phyloP scores from a whole-genome alignment of 2,329 filamentous ascomycete genomes.

The Cyclaneusma minus region DNA sequence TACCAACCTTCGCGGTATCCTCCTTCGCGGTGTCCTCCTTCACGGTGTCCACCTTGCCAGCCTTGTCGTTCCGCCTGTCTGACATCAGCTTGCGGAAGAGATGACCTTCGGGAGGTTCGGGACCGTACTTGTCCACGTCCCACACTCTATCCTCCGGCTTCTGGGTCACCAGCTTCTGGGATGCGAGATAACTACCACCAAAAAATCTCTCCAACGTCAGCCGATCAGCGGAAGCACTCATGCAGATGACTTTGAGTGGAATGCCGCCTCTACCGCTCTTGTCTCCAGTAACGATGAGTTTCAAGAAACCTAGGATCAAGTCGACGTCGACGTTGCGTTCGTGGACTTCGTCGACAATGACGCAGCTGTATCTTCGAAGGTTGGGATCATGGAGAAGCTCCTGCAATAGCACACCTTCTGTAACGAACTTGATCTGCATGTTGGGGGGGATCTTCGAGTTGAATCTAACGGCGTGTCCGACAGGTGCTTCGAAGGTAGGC shows the following conservation, averaged over 20 bases:
- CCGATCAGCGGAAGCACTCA: constrained; percentile 93
- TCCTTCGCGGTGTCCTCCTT: no score
- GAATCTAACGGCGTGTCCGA: constrained; percentile 92
- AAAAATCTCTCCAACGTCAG: constrained; percentile 69
- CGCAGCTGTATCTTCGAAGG: constrained; percentile 70
- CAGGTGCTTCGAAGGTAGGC: constrained; percentile 42
- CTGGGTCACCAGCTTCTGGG: no score
- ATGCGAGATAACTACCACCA: no score
- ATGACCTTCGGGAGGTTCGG: no score
- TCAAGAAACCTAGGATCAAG: constrained; percentile 74
- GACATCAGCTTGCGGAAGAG: no score
- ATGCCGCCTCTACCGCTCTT: constrained; percentile 52
- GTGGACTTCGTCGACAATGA: constrained; percentile 94
- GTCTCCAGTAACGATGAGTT: constrained; percentile 52
- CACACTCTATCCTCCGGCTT: constrained; percentile 14
- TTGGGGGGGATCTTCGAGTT: constrained; percentile 71
- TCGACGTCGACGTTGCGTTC: constrained; percentile 93
- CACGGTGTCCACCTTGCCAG: no score
- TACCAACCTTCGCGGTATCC: constrained; percentile 1
- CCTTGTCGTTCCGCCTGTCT: no score
- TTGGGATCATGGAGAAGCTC: constrained; percentile 79
- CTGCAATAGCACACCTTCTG: constrained; percentile 90
- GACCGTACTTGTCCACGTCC: not conserved
- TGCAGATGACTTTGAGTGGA: constrained; percentile 77
- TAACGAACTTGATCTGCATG: constrained; percentile 85